Conservation (phyloP, 306 rosid species). For the Clitoria ternatea region DNA sequence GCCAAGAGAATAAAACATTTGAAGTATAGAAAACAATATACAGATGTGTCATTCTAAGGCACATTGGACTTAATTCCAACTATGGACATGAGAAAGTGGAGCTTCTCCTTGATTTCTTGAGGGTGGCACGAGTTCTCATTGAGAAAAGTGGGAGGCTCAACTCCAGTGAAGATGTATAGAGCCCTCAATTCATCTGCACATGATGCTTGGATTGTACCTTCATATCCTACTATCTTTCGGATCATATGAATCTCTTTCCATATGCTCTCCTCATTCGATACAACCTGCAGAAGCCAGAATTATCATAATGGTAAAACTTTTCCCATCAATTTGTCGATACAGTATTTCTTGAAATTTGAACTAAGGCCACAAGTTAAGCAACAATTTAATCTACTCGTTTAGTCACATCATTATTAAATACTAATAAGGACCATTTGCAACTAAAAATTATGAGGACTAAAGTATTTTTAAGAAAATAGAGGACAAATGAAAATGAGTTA, state of each 20-base stretch:
- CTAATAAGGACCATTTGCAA: too few relatives aligned
- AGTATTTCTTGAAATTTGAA: too few relatives aligned
- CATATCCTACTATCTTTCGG: constrained; percentile 56
- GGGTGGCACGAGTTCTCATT: constrained; percentile 33
- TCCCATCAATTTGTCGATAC: too few relatives aligned
- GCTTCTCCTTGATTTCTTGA: constrained; percentile 37
- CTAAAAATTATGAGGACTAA: too few relatives aligned
- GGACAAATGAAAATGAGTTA: too few relatives aligned
- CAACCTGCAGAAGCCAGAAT: constrained; percentile 35
- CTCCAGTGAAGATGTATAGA: constrained; percentile 68
- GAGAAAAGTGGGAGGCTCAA: constrained; percentile 53
- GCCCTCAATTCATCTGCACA: constrained; percentile 63
- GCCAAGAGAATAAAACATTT: too few relatives aligned
- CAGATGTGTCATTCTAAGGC: background rate
- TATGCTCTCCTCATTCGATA: constrained; percentile 37
- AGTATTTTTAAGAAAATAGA: too few relatives aligned
- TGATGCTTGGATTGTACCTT: constrained; percentile 34
- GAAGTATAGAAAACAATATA: background rate
- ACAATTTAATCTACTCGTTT: too few relatives aligned
- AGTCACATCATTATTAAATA: too few relatives aligned
- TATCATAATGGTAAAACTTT: too few relatives aligned
- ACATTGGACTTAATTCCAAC: constrained; percentile 55
- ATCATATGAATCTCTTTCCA: constrained; percentile 48
- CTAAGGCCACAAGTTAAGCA: too few relatives aligned
- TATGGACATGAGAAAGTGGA: constrained; percentile 72